Conservation (phyloP, 225 moss, liverwort and hornwort species). For the Marchantia paleacea region DNA sequence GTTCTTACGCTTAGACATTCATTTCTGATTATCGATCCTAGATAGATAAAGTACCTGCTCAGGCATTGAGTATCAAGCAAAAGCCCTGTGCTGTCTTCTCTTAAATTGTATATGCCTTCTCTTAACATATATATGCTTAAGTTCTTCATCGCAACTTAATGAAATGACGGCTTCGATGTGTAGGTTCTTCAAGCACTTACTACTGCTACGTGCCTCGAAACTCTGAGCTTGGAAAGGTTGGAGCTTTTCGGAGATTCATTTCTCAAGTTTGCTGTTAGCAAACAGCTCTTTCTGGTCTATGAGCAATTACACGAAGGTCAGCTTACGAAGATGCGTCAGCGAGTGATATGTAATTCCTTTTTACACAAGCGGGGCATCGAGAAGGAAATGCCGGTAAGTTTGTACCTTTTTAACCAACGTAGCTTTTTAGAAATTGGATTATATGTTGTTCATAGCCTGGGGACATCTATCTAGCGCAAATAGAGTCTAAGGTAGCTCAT, state of each 20-base stretch:
- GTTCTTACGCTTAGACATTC: too few species aligned
- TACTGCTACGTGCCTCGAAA: slow-evolving; percentile 72
- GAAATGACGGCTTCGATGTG: neutral
- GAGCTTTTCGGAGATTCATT: slow-evolving; percentile 91
- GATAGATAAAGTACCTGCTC: too few species aligned
- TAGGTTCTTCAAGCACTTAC: slow-evolving; percentile 88
- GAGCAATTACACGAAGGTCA: slow-evolving; percentile 60
- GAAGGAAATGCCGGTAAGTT: slow-evolving; percentile 35
- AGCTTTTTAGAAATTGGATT: too few species aligned
- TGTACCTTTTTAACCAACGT: neutral
- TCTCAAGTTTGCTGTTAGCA: slow-evolving; percentile 87
- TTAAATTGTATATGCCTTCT: neutral
- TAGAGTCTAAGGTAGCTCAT: too few species aligned
- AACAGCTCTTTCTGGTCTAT: slow-evolving; percentile 74
- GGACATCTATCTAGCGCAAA: too few species aligned
- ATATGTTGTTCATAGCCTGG: too few species aligned
- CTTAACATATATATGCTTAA: neutral
- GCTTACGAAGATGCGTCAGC: slow-evolving; percentile 61
- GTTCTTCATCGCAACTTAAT: neutral
- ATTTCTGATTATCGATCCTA: too few species aligned
- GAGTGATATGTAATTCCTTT: slow-evolving; percentile 59
- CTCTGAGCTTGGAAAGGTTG: slow-evolving; percentile 63
- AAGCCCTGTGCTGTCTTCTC: neutral
- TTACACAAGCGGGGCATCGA: slow-evolving; percentile 64
- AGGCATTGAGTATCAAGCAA: too few species aligned